phyloP scores from a whole-genome alignment of 176 grass and related monocot genomes.

The Zoysia japonica region DNA sequence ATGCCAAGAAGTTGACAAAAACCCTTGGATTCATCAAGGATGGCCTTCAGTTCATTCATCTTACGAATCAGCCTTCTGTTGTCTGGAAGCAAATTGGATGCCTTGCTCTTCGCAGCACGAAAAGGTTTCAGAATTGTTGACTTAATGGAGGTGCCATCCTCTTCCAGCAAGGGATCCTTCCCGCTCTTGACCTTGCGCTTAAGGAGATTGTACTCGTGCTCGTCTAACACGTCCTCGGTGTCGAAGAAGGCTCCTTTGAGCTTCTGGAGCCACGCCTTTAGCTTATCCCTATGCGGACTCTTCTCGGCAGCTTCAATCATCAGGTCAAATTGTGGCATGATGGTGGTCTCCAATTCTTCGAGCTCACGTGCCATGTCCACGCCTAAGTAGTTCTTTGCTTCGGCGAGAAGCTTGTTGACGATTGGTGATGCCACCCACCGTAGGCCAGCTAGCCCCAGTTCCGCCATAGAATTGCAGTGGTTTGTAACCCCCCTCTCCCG shows the following conservation, averaged over 20 bases:
- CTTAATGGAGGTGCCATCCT: not conserved
- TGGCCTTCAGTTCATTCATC: conserved; percentile 1
- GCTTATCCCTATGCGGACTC: not conserved
- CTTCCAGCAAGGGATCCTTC: not conserved
- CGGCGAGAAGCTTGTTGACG: not conserved
- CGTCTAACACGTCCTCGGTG: conserved; percentile 32
- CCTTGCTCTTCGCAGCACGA: not conserved
- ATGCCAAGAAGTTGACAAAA: not conserved
- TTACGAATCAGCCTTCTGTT: not conserved
- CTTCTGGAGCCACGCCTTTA: conserved; percentile 15
- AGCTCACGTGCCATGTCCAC: conserved; percentile 26
- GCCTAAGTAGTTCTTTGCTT: not conserved
- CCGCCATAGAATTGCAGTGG: not conserved
- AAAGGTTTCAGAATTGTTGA: conserved; percentile 7
- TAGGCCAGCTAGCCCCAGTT: not conserved
- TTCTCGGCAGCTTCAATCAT: conserved; percentile 35
- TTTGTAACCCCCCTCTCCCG: not conserved
- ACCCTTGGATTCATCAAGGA: not conserved
- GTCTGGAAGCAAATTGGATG: not conserved
- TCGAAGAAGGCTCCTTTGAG: conserved; percentile 39
- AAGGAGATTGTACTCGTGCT: conserved; percentile 27
- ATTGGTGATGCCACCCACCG: not conserved
- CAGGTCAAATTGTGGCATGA: conserved; percentile 23
- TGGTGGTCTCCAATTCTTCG: conserved; percentile 8
- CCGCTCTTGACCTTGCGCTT: not conserved